A percentile compares a stretch with the other conserved stretches of the same genome.
These are phyloP conservation scores for Aspergillus fructus DNA, from an alignment of 2,329 filamentous ascomycete genomes.

Conservation along the genomic window DNA sequence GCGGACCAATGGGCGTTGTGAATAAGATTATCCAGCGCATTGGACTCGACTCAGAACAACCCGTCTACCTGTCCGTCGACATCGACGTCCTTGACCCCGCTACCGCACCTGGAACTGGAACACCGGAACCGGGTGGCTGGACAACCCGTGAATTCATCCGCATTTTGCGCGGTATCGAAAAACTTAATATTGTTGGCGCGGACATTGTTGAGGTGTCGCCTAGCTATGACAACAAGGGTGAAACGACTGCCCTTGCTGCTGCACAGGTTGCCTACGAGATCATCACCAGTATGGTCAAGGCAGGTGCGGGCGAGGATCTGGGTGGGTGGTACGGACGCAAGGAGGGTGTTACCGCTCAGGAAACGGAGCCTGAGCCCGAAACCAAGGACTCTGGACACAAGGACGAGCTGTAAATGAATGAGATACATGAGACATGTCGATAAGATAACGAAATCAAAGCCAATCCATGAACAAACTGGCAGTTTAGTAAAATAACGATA, in stretches of 20 bases:
- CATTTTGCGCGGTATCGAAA: conserved; percentile 78
- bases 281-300: conserved; percentile 61
- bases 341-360: conserved; percentile 16
- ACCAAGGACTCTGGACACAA: conserved; percentile 19
- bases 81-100: conserved; percentile 79
- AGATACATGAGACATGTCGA: conserved; percentile 15
- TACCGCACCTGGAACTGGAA: conserved; percentile 73
- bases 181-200: conserved; percentile 79
- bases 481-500: neutral
- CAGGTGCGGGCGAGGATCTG: conserved; percentile 39
- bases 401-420: conserved; percentile 29
- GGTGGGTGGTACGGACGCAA: conserved; percentile 42
- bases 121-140: conserved; percentile 88
- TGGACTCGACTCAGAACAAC: conserved; percentile 63
- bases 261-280: conserved; percentile 85
- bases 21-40: conserved; percentile 68
- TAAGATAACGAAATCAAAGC: conserved; percentile 15
- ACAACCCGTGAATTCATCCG: conserved; percentile 83
- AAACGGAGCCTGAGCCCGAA: neutral
- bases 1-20: conserved; percentile 65
- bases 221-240: conserved; percentile 75
- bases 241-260: conserved; percentile 78
- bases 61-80: conserved; percentile 78
- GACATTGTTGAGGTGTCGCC: conserved; percentile 89
- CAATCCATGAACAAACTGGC: neutral